A percentile compares a stretch with the other conserved stretches of the same genome.
Conservation (phyloP, 139 green algal species). For the Axilococcus clingmanii region DNA sequence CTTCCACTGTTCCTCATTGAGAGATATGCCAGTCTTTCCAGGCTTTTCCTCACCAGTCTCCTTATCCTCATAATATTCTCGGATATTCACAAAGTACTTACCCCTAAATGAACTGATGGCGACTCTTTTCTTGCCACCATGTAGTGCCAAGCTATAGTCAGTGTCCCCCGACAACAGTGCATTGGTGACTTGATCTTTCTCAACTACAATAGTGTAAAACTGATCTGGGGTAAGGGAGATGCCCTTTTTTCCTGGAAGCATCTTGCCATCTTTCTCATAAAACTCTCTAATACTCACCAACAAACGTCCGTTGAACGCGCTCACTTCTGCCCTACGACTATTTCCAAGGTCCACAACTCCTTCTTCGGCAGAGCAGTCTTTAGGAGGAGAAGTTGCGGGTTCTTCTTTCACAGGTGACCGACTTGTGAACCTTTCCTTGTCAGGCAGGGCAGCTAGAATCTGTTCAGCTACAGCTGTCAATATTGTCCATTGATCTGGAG, state of each 20-base stretch:
- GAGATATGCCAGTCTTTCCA: slow-evolving; percentile 40
- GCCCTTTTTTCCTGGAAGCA: slow-evolving; percentile 34
- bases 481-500: slow-evolving; percentile 27
- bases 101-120: slow-evolving; percentile 33
- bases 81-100: slow-evolving; percentile 29
- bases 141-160: too few species aligned
- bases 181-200: slow-evolving; percentile 14
- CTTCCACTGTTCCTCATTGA: slow-evolving; percentile 38
- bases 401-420: background rate
- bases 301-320: slow-evolving; percentile 10
- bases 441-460: too few species aligned
- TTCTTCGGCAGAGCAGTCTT: background rate
- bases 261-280: slow-evolving; percentile 38
- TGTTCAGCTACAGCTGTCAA: background rate
- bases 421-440: background rate
- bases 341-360: too few species aligned
- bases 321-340: slow-evolving; percentile 1
- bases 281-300: slow-evolving; percentile 37
- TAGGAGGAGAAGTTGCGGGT: background rate
- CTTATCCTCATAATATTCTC: slow-evolving; percentile 39
- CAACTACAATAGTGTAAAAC: too few species aligned
- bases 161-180: slow-evolving; percentile 1
- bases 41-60: slow-evolving; percentile 29
- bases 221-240: slow-evolving; percentile 43
- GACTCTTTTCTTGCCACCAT: slow-evolving; percentile 24